phyloP scores from a whole-genome alignment of 345 rosid genomes.

The Salix dunnii region DNA sequence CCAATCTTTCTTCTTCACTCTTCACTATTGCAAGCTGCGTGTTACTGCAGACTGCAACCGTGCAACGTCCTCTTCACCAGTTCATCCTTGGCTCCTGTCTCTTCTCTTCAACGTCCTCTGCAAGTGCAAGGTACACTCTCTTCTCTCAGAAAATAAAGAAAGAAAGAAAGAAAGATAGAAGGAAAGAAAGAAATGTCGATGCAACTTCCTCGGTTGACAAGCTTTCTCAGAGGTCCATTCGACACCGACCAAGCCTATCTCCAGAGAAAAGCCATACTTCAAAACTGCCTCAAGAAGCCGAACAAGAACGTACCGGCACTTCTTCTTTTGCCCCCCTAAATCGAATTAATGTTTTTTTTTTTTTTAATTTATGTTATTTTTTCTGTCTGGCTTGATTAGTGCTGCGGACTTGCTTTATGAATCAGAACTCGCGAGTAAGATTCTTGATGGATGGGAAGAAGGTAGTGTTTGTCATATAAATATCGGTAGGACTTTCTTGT shows the following conservation, averaged over 20 bases:
- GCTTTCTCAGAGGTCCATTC: conserved; percentile 75
- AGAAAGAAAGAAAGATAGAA: too few relatives aligned
- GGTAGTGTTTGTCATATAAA: too few relatives aligned
- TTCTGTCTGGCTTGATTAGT: conserved; percentile 23
- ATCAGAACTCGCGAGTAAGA: too few relatives aligned
- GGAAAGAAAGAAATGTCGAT: conserved; percentile 45
- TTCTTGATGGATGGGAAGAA: too few relatives aligned
- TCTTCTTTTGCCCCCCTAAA: neutral
- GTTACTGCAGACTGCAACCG: too few relatives aligned
- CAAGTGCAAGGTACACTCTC: too few relatives aligned
- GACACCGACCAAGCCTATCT: conserved; percentile 87
- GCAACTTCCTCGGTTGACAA: conserved; percentile 82
- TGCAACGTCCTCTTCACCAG: too few relatives aligned
- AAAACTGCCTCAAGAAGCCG: conserved; percentile 44
- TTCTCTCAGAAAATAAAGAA: too few relatives aligned
- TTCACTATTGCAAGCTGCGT: too few relatives aligned
- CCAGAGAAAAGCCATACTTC: conserved; percentile 65
- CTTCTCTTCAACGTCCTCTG: too few relatives aligned
- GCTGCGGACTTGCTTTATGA: conserved; percentile 47
- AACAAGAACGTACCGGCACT: conserved; percentile 36
- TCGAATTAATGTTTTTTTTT: neutral
- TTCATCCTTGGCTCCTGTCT: too few relatives aligned
- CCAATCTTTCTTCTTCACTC: too few relatives aligned
- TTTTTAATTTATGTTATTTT: neutral
- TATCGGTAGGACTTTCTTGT: neutral